Evolutionary conservation across 2,329 filamentous ascomycete genomes (phyloP), one percentile per base, ranked within the genome.

Genomic region (Neoscytalidium dimidiatum): DNA sequence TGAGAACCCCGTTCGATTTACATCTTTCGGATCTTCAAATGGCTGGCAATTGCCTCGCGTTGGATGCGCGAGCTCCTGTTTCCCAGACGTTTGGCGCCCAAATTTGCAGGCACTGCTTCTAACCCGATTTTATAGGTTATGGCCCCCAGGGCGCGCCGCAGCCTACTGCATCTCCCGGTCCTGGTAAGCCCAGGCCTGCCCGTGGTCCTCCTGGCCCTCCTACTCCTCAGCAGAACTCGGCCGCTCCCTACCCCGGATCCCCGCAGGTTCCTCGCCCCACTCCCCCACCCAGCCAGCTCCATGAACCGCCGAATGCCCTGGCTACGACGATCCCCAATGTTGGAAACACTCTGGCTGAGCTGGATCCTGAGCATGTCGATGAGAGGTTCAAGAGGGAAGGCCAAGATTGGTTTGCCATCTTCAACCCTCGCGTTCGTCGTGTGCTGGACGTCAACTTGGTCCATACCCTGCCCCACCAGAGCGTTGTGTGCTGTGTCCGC

Each of bases 401-500:
- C 31, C 83, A 87, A 49, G 95, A 98, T 76, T 99, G 95, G 95
- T 96, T 96, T 76, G 94, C 92, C 49, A 92, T 98, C 69, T 99
- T 97, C 85, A 97, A 99, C 80, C 93, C 94, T 49, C 87, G 90
- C 65, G 91, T 97, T 41, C 92, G 92, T 68, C 92, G 95, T 66
- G 88, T 93, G 60, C 83, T 99, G 60, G 95, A 99, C 75, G 93
- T 99, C 62, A 93, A 97, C 69, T 85, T 99, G 43, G 90, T 97
- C 53, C 95, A 98, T 80, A 97, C 93, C 64, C 85, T 99, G 62
- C 87, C 88, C 67, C 95, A 99, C 74, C 92, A 97, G 75, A 98
- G 94, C 72, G 95, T 99, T 3, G 95, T 99, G 0, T 99, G 95
- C 85, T 99, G 95, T 77, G 95, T 99, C 38, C 88, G 95, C 66